Base-by-base conservation (phyloP, 228 moss, liverwort and hornwort species). In the Sphagnum fallax region DNA sequence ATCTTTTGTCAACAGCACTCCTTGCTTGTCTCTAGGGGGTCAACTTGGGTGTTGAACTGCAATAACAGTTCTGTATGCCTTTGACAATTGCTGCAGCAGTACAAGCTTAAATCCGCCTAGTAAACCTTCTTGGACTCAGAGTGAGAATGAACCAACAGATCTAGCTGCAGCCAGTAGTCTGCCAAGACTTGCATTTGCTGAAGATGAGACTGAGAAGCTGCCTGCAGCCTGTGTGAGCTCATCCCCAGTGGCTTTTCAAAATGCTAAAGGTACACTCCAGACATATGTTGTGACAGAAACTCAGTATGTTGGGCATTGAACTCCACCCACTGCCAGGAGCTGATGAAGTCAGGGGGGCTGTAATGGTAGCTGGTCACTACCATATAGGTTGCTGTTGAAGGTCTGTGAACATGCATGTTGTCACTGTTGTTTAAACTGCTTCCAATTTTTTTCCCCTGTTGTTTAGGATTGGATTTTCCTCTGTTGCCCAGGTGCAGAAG, bases 51-150 rank as follows among this genome's bases (percentile, higher is more conserved):
- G 65, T 65, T 47, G 65, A 6, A 6, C 65, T 48, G 65, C 47
- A 48, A 48, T 49, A 14, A 48, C 48, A 65, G 55, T 8, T 1
- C 55, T 55, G 55, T 55, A 8, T 12, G 2, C 32, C 12, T 16
- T 5, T 47, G 65, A 63, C 16, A 11, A 61, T 75, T 65, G 61
- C 59, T 69, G 66, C 73, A 61, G 57, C 48, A 79, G 80, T 11
- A 63, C 73, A 48, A 76, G 15, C 60, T 14, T 74, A 50, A 83
- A 65, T 70, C 59, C 62, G 8, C 80, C 76, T 66, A 80, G 75
- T 50, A 69, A 71, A 62, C 71, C 64, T 70, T 49, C 66, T 15
- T 67, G 69, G 75, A 73, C 66, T 55, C 55, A 8, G 14, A 53
- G 67, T 6, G 74, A 76, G 16, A 53, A 75, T 74, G 72, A 76